Evolutionary conservation across 192 early-diverging fungal species (phyloP).

Genomic region (Thoreauomyces humboldtii): DNA sequence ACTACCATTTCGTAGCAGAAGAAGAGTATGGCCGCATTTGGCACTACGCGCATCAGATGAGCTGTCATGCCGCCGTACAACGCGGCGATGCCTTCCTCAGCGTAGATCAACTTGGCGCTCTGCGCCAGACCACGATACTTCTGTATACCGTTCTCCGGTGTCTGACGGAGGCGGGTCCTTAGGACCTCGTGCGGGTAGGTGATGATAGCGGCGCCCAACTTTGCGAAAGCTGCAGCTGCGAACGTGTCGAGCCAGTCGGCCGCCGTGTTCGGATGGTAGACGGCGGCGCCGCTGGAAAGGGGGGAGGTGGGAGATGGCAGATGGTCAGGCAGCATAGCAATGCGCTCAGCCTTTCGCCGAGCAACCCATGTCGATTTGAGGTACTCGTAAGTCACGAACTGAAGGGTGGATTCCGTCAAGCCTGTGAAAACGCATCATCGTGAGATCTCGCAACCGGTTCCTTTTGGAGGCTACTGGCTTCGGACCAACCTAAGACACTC

Average conservation of each 20-base stretch:
- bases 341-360: constrained; percentile 9
- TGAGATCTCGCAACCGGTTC: no score
- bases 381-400: constrained; percentile 95
- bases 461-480: no score
- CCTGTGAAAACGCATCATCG: constrained; percentile 52
- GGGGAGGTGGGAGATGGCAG: not conserved
- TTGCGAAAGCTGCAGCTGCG: constrained; percentile 78
- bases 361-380: constrained; percentile 63
- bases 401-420: constrained; percentile 84
- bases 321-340: not conserved
- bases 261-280: constrained; percentile 5
- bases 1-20: constrained; percentile 38
- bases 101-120: constrained; percentile 49
- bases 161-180: constrained; percentile 84
- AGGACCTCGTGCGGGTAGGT: constrained; percentile 97
- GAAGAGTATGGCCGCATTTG: constrained; percentile 95
- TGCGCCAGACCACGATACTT: constrained; percentile 78
- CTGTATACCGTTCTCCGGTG: constrained; percentile 62
- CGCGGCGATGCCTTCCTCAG: constrained; percentile 80
- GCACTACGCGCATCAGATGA: constrained; percentile 90
- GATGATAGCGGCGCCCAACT: constrained; percentile 79
- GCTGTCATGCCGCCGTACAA: constrained; percentile 95
- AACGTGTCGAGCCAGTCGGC: constrained; percentile 79
- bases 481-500: constrained; percentile 67
- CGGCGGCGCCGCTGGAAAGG: no score